Evolutionary conservation across 2,329 filamentous ascomycete genomes (phyloP).

Genomic region (Xylariaceae sp.): DNA sequence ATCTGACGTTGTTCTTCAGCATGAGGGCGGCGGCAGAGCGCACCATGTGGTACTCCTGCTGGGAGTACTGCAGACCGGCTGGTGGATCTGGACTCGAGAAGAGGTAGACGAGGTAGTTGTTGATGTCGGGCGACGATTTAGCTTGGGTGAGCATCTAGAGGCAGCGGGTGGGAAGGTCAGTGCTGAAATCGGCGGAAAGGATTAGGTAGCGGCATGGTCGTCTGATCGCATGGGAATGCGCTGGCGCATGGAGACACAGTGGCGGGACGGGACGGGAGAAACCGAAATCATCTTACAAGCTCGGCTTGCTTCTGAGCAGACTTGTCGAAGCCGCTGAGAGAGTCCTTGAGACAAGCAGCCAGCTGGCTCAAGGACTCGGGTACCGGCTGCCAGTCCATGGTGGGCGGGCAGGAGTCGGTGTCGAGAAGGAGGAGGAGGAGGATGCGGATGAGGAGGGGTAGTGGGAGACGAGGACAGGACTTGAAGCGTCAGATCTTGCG

Average conservation of each 20-base stretch:
- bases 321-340: slow-evolving; percentile 78
- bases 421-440: background rate
- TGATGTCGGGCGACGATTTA: slow-evolving; percentile 83
- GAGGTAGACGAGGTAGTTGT: slow-evolving; percentile 93
- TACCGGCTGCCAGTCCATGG: slow-evolving; percentile 91
- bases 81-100: slow-evolving; percentile 69
- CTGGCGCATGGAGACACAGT: slow-evolving; percentile 11
- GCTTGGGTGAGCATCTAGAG: slow-evolving; percentile 87
- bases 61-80: slow-evolving; percentile 54
- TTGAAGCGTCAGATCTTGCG: background rate
- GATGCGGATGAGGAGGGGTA: background rate
- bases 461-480: background rate
- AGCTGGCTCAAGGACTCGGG: slow-evolving; percentile 86
- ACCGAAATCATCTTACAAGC: slow-evolving; percentile 54
- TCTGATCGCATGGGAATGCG: slow-evolving; percentile 10
- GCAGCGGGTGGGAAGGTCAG: slow-evolving; percentile 18
- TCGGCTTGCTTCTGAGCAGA: slow-evolving; percentile 85
- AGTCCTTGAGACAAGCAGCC: slow-evolving; percentile 84
- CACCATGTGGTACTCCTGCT: slow-evolving; percentile 66
- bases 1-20: slow-evolving; percentile 88
- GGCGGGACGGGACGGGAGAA: slow-evolving; percentile 11
- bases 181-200: background rate
- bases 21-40: slow-evolving; percentile 87
- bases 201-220: background rate
- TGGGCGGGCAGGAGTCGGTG: slow-evolving; percentile 20